Evolutionary conservation across 1,284 basidiomycete genomes (phyloP), one percentile per base, ranked within the genome.

Genomic region (Blastosporella zonata): DNA sequence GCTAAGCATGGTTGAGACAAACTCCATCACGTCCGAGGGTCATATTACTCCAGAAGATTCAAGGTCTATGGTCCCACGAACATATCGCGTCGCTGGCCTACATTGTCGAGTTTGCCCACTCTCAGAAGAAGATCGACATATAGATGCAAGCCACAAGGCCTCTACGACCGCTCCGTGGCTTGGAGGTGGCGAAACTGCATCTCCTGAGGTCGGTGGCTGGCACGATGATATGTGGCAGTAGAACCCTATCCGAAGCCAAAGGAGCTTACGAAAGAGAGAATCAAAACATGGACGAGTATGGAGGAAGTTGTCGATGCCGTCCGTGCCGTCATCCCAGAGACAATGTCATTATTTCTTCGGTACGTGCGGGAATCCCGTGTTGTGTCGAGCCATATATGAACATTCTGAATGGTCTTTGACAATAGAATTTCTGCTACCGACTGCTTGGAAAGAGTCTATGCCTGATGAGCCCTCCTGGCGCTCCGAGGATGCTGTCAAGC

Each of bases 71-170:
- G 88, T 71, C 75, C 5, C 88, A 91, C 61, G 75, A 74, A 2
- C 92, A 95, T 43, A 81, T 87, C 38, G 74, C 71, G 2, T 75
- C 82, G 0, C 73, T 90, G 46, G 78, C 82, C 59, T 72, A 82
- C 28, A 78, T 94, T 52, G 84, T 90, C 54, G 78, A 85, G 35
- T 90, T 89, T 50, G 81, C 85, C 18, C 89, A 93, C 63, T 76
- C 81, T 1, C 81, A 90, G 56, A 71, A 82, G 51, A 77, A 79
- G 53, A 81, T 93, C 17, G 91, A 82, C 6, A 79, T 95, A 43
- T 92, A 95, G 65, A 93, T 56, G 87, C 87, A 0, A 90, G 90
- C 0, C 72, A 90, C 21, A 93, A 93, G 67, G 84, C 85, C 0
- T 80, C 77, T 4, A 74, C 69, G 0, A 50, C 71, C 6, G 74